Percentiles rank a stretch among this genome's conserved stretches.
Conservation (phyloP, 768 basidiomycete species). For the Candolleomyces aberdarensis region DNA sequence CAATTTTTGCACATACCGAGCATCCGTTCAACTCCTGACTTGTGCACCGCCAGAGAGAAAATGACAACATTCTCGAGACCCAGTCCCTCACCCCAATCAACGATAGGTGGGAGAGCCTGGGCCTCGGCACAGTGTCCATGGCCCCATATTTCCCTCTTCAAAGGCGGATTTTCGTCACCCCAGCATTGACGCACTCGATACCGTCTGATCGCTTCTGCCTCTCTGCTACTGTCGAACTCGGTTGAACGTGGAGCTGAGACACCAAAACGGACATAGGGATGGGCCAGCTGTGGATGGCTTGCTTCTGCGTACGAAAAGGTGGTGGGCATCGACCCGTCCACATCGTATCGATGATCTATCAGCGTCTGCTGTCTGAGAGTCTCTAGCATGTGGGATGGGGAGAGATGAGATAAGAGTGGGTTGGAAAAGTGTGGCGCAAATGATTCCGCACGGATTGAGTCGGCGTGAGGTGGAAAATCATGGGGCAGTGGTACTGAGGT, state of each 20-base stretch:
- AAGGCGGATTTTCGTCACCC: background rate
- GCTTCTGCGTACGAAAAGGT: background rate
- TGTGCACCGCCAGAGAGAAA: background rate
- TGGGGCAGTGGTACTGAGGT: background rate
- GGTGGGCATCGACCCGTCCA: background rate
- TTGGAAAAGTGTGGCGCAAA: background rate
- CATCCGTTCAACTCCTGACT: background rate
- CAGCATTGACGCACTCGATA: background rate
- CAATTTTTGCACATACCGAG: conserved; percentile 1
- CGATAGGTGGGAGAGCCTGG: conserved; percentile 1
- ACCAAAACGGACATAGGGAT: background rate
- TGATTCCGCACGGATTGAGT: background rate
- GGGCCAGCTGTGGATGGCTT: background rate
- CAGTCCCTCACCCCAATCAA: background rate
- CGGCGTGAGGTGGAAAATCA: background rate
- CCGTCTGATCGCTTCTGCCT: background rate
- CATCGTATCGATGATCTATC: background rate
- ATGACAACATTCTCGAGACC: background rate
- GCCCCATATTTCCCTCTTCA: background rate
- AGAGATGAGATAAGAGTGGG: background rate
- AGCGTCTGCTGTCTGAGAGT: background rate
- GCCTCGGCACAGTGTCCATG: conserved; percentile 1
- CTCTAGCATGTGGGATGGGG: background rate
- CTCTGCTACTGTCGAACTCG: background rate
- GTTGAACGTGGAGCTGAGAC: background rate